Percentiles rank a stretch among this genome's conserved stretches.
phyloP scores from a whole-genome alignment of 2,329 filamentous ascomycete species.

The Colletotrichum zoysiae region DNA sequence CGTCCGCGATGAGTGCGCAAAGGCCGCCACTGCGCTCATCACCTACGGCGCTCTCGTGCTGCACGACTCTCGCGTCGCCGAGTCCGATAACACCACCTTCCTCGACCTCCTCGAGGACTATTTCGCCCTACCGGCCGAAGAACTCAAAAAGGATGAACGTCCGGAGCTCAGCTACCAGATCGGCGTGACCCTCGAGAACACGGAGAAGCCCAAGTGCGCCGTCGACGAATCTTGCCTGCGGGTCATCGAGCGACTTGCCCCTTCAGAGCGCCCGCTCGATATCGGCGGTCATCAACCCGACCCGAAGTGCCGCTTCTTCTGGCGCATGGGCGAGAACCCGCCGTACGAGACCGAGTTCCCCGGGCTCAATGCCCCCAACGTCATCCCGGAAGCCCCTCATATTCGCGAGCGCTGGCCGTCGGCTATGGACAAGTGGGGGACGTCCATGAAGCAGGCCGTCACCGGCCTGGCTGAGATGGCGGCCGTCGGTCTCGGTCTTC shows the following conservation, averaged over 20 bases:
- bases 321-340: constrained; percentile 67
- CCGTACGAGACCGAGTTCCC: constrained; percentile 69
- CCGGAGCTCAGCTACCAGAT: constrained; percentile 72
- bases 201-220: constrained; percentile 73
- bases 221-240: constrained; percentile 71
- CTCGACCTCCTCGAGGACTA: constrained; percentile 75
- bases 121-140: constrained; percentile 67
- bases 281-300: constrained; percentile 68
- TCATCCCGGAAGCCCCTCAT: constrained; percentile 62
- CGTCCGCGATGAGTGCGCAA: constrained; percentile 64
- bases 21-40: constrained; percentile 68
- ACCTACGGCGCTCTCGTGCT: constrained; percentile 71
- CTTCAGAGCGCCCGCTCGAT: constrained; percentile 68
- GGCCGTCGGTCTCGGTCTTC: constrained; percentile 67
- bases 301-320: constrained; percentile 74
- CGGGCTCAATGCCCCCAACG: constrained; percentile 66
- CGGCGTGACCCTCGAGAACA: constrained; percentile 73
- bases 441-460: constrained; percentile 71
- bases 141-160: constrained; percentile 64
- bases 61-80: constrained; percentile 70
- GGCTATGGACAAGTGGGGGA: constrained; percentile 69
- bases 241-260: constrained; percentile 67
- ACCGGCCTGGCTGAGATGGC: constrained; percentile 70
- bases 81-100: constrained; percentile 67
- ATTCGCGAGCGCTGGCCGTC: constrained; percentile 65